A percentile compares a stretch with the other conserved stretches of the same genome.
These are phyloP conservation scores for Aspergillus niger DNA, from an alignment of 2,329 filamentous ascomycete genomes.

Conservation along the genomic window DNA sequence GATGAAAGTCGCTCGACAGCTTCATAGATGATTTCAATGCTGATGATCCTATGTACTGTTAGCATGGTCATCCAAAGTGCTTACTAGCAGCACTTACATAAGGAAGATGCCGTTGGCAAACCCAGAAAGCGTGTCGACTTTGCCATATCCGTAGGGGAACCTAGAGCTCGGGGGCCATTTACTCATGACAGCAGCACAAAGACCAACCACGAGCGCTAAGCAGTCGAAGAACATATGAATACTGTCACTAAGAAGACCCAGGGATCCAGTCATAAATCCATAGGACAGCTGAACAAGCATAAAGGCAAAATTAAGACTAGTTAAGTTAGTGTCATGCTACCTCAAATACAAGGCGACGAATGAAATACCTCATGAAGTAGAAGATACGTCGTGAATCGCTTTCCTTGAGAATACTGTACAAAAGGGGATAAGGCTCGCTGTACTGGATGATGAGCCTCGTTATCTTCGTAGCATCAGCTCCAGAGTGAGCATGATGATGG, in stretches of 20 bases:
- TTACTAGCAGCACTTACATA: slow-evolving; percentile 60
- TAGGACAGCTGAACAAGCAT: slow-evolving; percentile 96
- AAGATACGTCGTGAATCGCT: slow-evolving; percentile 94
- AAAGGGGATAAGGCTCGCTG: slow-evolving; percentile 70
- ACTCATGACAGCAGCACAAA: slow-evolving; percentile 90
- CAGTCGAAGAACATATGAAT: slow-evolving; percentile 99
- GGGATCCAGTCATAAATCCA: slow-evolving; percentile 86
- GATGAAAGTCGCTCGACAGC: slow-evolving; percentile 85
- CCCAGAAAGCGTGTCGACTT: slow-evolving; percentile 92
- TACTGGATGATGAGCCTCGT: slow-evolving; percentile 72
- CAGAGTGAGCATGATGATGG: slow-evolving; percentile 39
- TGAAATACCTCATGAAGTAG: slow-evolving; percentile 82
- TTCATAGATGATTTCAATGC: slow-evolving; percentile 93
- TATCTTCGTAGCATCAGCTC: slow-evolving; percentile 61
- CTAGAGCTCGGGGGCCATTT: slow-evolving; percentile 90
- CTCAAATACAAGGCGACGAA: neutral
- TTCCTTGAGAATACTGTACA: slow-evolving; percentile 84
- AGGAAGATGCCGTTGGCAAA: slow-evolving; percentile 96
- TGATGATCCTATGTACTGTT: slow-evolving; percentile 69
- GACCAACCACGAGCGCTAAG: slow-evolving; percentile 82
- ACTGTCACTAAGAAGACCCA: slow-evolving; percentile 94
- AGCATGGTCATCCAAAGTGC: slow-evolving; percentile 8
- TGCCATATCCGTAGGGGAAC: slow-evolving; percentile 95
- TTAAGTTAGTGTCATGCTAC: slow-evolving; percentile 21
- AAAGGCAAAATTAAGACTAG: slow-evolving; percentile 86